phyloP scores from a whole-genome alignment of 2,329 filamentous ascomycete genomes.

The Aspergillus pseudonomiae region DNA sequence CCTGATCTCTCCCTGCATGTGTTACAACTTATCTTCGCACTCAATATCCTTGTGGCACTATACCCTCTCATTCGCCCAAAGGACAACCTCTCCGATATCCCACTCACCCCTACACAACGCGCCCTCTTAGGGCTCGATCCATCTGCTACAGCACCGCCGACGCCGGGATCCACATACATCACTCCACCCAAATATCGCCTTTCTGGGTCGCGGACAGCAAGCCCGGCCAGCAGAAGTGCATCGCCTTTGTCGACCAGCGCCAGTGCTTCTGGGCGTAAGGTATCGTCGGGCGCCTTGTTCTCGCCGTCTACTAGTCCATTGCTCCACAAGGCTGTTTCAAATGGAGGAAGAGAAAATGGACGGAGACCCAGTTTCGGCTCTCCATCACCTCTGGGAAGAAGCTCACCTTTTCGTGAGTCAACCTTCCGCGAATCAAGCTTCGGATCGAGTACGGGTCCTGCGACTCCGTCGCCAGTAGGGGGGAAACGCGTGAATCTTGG shows the following conservation, averaged over 20 bases:
- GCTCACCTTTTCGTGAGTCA: slow-evolving; percentile 39
- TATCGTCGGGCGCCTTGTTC: slow-evolving; percentile 53
- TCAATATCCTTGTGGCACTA: slow-evolving; percentile 73
- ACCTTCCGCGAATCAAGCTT: slow-evolving; percentile 1
- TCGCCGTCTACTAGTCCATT: slow-evolving; percentile 60
- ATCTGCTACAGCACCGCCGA: slow-evolving; percentile 62
- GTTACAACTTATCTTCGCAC: slow-evolving; percentile 63
- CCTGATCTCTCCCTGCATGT: slow-evolving; percentile 54
- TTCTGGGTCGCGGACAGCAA: slow-evolving; percentile 60
- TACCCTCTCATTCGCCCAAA: slow-evolving; percentile 70
- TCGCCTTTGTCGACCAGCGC: slow-evolving; percentile 44
- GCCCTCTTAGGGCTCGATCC: slow-evolving; percentile 79
- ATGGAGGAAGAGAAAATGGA: slow-evolving; percentile 37
- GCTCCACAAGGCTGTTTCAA: slow-evolving; percentile 67
- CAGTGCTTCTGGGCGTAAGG: slow-evolving; percentile 36
- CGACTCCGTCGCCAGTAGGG: slow-evolving; percentile 68
- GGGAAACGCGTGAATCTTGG: slow-evolving; percentile 73
- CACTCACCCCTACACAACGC: slow-evolving; percentile 86
- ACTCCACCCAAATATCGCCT: slow-evolving; percentile 87
- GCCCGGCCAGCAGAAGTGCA: slow-evolving; percentile 40
- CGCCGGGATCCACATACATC: slow-evolving; percentile 72
- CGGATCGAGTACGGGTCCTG: slow-evolving; percentile 56
- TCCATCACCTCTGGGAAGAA: slow-evolving; percentile 47
- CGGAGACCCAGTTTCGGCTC: slow-evolving; percentile 58
- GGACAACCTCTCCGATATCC: slow-evolving; percentile 85